These are phyloP conservation scores for Cyclotella distinguenda DNA, from an alignment of 108 stramenopile genomes.

Conservation along the genomic window DNA sequence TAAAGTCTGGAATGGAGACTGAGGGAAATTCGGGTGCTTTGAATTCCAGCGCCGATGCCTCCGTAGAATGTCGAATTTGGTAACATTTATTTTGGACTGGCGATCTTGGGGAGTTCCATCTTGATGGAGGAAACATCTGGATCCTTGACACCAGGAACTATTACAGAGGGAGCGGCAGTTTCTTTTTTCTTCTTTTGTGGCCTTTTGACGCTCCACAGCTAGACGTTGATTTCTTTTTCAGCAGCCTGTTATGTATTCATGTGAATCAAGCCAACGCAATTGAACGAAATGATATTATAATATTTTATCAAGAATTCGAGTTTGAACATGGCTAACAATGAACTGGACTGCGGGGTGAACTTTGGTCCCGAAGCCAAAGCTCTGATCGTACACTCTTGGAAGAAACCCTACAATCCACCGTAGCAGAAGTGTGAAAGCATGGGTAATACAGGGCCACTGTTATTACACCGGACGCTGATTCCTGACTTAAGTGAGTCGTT, in stretches of 20 bases:
- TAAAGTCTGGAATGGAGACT: slow-evolving; percentile 14
- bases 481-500: too few relatives aligned
- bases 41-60: slow-evolving; percentile 44
- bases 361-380: too few relatives aligned
- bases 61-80: slow-evolving; percentile 55
- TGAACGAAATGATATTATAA: too few relatives aligned
- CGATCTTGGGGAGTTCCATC: slow-evolving; percentile 41
- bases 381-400: too few relatives aligned
- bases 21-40: slow-evolving; percentile 31
- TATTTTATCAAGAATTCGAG: too few relatives aligned
- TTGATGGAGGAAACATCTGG: slow-evolving; percentile 44
- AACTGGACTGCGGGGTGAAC: too few relatives aligned
- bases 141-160: slow-evolving; percentile 37
- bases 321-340: too few relatives aligned
- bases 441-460: too few relatives aligned
- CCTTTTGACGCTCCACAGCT: slow-evolving; percentile 42
- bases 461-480: too few relatives aligned
- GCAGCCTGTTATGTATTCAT: slow-evolving; percentile 25
- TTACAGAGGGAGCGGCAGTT: slow-evolving; percentile 12
- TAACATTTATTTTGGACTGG: slow-evolving; percentile 44
- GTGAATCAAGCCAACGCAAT: neutral
- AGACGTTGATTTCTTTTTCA: slow-evolving; percentile 44
- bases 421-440: too few relatives aligned
- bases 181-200: slow-evolving; percentile 36
- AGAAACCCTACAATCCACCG: too few relatives aligned